A percentile compares a stretch with the other conserved stretches of the same genome.
phyloP scores from a whole-genome alignment of 192 early-diverging fungal species.

The Coemansia sp. region DNA sequence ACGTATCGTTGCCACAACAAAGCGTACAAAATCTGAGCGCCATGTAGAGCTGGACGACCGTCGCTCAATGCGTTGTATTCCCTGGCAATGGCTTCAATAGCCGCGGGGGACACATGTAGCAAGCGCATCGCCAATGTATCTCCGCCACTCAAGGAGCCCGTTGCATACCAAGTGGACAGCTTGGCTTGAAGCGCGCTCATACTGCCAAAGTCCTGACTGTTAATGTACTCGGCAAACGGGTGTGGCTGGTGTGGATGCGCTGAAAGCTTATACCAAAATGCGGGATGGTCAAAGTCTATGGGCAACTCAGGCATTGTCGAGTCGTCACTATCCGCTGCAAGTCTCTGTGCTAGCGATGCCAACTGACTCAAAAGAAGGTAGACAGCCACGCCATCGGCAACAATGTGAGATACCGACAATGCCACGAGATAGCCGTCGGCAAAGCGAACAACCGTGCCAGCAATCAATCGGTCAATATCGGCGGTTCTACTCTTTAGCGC shows the following conservation, averaged over 20 bases:
- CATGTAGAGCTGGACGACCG: not conserved
- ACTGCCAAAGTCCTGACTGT: not conserved
- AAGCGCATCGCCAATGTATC: not conserved
- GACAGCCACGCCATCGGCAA: not conserved
- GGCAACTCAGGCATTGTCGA: not conserved
- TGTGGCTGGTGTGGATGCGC: not conserved
- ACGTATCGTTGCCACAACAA: conserved; percentile 2
- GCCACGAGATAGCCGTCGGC: conserved; percentile 1
- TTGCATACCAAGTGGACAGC: not conserved
- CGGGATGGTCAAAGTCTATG: conserved; percentile 3
- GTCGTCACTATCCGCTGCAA: not conserved
- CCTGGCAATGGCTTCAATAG: not conserved
- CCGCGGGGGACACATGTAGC: not conserved
- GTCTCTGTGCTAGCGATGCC: not conserved
- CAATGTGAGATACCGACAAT: not conserved
- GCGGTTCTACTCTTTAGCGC: not conserved
- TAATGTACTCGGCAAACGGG: not conserved
- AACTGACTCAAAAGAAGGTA: conserved; percentile 1
- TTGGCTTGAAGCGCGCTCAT: not conserved
- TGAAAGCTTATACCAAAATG: not conserved
- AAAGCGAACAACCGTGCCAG: not conserved
- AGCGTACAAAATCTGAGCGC: not conserved
- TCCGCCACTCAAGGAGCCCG: not conserved
- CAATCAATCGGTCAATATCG: not conserved
- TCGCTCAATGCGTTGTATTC: not conserved